Percentiles rank a stretch among this genome's conserved stretches.
Evolutionary conservation across 805 yeast genomes (phyloP).

Genomic region (Candida qinlingensis): DNA sequence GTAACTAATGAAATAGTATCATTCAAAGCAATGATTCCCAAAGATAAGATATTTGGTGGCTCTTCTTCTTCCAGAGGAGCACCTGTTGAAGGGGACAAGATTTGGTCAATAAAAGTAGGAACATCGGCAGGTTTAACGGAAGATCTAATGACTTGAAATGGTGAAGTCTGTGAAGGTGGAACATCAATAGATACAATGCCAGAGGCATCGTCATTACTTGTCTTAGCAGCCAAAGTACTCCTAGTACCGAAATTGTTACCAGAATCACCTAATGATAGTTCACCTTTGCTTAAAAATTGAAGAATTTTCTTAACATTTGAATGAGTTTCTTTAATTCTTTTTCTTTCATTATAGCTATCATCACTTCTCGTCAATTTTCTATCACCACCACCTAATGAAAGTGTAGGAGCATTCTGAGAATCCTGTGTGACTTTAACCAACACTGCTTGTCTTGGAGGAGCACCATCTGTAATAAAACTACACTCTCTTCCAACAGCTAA

Average conservation of each 20-base stretch:
- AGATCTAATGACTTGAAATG: conserved; percentile 22
- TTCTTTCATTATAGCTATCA: conserved; percentile 1
- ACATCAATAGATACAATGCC: conserved; percentile 15
- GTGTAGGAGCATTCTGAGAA: no score
- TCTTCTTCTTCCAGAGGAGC: conserved; percentile 16
- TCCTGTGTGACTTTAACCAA: no score
- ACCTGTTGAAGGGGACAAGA: conserved; percentile 9
- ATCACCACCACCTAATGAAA: background rate
- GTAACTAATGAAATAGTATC: conserved; percentile 48
- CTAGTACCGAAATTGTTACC: conserved; percentile 6
- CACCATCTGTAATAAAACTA: conserved; percentile 16
- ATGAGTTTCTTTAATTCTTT: conserved; percentile 8
- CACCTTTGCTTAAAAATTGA: background rate
- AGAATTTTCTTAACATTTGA: conserved; percentile 7
- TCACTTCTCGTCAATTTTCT: background rate
- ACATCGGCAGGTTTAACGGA: conserved; percentile 13
- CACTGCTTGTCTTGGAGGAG: conserved; percentile 7
- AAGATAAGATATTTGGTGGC: conserved; percentile 42
- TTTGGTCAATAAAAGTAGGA: conserved; percentile 15
- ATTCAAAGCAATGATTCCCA: conserved; percentile 41
- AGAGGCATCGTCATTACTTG: background rate
- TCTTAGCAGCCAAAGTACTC: conserved; percentile 9
- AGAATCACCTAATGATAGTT: background rate
- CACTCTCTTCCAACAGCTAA: conserved; percentile 46
- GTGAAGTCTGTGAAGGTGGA: conserved; percentile 25